These are phyloP conservation scores for Globisporangium viniferum DNA, from an alignment of 352 stramenopile genomes.

Conservation along the genomic window DNA sequence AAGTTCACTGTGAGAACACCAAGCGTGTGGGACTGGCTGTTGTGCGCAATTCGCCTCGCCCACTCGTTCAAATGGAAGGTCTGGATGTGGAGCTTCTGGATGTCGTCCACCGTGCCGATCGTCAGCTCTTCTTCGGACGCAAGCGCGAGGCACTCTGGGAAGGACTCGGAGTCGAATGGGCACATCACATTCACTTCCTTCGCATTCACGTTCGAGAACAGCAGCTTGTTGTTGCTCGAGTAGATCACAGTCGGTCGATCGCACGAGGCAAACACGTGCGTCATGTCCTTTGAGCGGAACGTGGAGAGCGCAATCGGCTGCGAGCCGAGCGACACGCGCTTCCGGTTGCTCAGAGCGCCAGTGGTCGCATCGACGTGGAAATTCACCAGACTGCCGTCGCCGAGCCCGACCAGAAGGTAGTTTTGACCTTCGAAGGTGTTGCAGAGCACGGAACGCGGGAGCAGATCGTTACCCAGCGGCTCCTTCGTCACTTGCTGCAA, in stretches of 20 bases:
- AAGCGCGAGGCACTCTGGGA: slow-evolving; percentile 95
- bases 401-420: slow-evolving; percentile 96
- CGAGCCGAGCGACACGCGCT: slow-evolving; percentile 94
- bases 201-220: slow-evolving; percentile 95
- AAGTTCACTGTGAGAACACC: slow-evolving; percentile 83
- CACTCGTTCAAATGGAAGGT: slow-evolving; percentile 94
- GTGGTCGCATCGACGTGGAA: slow-evolving; percentile 74
- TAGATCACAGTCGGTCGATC: slow-evolving; percentile 98
- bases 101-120: slow-evolving; percentile 97
- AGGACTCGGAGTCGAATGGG: slow-evolving; percentile 89
- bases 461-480: slow-evolving; percentile 70
- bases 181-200: slow-evolving; percentile 93
- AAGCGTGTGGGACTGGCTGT: slow-evolving; percentile 74
- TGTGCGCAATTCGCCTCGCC: slow-evolving; percentile 90
- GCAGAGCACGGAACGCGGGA: slow-evolving; percentile 88
- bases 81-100: slow-evolving; percentile 99
- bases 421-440: slow-evolving; percentile 81
- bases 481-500: slow-evolving; percentile 68
- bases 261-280: slow-evolving; percentile 95
- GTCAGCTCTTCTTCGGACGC: slow-evolving; percentile 93
- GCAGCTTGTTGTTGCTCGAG: slow-evolving; percentile 93
- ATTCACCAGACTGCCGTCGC: slow-evolving; percentile 94
- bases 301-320: slow-evolving; percentile 93
- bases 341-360: slow-evolving; percentile 66
- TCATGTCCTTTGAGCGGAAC: slow-evolving; percentile 91